Base-by-base conservation (phyloP, 495 filamentous ascomycete species). In the Penicillium bovifimosum region DNA sequence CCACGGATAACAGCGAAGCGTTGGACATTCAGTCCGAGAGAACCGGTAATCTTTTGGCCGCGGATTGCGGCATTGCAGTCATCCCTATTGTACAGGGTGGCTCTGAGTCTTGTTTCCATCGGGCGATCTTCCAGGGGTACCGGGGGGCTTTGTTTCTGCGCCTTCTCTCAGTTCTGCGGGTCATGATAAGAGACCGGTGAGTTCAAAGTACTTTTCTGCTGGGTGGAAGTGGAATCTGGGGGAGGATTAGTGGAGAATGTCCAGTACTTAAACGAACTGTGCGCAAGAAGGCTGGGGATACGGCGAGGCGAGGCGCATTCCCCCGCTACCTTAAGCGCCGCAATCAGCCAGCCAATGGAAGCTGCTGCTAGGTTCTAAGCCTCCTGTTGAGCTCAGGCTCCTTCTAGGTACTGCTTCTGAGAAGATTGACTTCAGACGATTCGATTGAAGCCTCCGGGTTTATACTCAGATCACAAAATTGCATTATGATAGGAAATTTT, bases 1-100 rank as follows among this genome's bases (percentile, higher is more conserved):
- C 53, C 53, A 43, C 47, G 47, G 41, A 55, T 50, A 40, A 50
- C 32, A n/a, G 38, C 33, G 27, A 55, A 28, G 20, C 40, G 53
- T 32, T 38, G 38, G 26, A 44, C 46, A 18, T 42, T 34, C 8
- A 44, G 36, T 16, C 46, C 46, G 32, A 55, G 41, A 26, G 1
- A 24, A 39, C n/a, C 16, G 13, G 53, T 45, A 44, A 55, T 39
- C 18, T 41, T 41, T 32, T 41, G 18, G 16, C 53, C 40, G 47
- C 35, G 52, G 24, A 50, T 45, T 35, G 53, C 46, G 34, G 32
- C 47, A 29, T 50, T 50, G 46, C 53, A 55, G 33, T 47, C 41
- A 31, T 50, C 41, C 27, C 32, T 36, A 47, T 46, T 49, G 44
- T 54, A 43, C 18, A 50, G 36, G 24, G 36, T 50, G 47, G 41